Evolutionary conservation across 139 green algal genomes (phyloP).

Genomic region (Dunaliella sp.): DNA sequence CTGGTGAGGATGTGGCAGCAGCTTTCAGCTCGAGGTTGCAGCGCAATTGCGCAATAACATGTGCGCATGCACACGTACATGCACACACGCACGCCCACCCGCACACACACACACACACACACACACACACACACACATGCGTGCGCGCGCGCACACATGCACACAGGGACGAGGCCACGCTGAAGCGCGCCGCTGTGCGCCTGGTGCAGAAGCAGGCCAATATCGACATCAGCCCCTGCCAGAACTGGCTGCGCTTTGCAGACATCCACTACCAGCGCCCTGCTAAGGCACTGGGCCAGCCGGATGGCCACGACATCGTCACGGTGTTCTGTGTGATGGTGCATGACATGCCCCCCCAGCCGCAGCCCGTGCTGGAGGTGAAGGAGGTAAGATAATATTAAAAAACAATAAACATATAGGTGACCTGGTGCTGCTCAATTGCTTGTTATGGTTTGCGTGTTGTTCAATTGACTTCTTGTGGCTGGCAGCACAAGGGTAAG

Average conservation of each 20-base stretch:
- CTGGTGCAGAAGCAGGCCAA: conserved; percentile 58
- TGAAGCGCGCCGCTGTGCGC: conserved; percentile 48
- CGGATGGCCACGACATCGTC: not conserved
- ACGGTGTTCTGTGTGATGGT: conserved; percentile 2
- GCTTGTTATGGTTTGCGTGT: not conserved
- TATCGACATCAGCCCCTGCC: conserved; percentile 53
- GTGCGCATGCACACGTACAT: no score
- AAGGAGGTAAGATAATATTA: not conserved
- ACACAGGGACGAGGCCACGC: conserved; percentile 42
- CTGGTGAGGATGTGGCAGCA: no score
- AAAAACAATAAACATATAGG: no score
- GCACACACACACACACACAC: not conserved
- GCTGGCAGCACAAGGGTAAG: no score
- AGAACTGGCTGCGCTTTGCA: conserved; percentile 58
- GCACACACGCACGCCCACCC: no score
- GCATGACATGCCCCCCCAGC: not conserved
- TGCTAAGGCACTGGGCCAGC: not conserved
- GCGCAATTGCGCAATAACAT: no score
- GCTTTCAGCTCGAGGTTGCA: no score
- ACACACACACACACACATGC: not conserved
- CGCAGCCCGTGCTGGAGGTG: not conserved
- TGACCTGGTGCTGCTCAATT: no score
- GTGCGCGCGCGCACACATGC: not conserved
- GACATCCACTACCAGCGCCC: conserved; percentile 61
- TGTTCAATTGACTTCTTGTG: not conserved